Evolutionary conservation across 495 filamentous ascomycete species (phyloP).

Genomic region (Penicillium goetzii): DNA sequence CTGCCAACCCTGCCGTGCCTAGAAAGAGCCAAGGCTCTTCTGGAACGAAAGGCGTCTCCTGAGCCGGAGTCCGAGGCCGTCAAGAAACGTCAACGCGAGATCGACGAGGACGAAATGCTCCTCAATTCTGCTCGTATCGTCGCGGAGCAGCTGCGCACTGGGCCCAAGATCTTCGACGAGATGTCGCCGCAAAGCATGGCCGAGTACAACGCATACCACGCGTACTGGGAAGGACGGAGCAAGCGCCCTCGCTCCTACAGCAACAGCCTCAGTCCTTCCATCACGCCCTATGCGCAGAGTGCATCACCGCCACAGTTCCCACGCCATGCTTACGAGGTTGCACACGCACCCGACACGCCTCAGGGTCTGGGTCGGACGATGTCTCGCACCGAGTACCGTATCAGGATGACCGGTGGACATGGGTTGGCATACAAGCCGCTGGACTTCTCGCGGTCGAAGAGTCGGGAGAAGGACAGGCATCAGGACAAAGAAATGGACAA

Average conservation of each 20-base stretch:
- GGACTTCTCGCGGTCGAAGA: conserved; percentile 36
- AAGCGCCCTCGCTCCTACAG: conserved; percentile 25
- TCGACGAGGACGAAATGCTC: conserved; percentile 50
- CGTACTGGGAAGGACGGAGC: conserved; percentile 4
- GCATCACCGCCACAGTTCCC: conserved; percentile 36
- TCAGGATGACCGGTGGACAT: conserved; percentile 44
- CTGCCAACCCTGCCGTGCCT: conserved; percentile 47
- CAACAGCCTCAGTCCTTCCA: conserved; percentile 33
- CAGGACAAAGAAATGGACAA: conserved; percentile 7
- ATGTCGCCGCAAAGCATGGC: conserved; percentile 2
- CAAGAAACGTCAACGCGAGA: conserved; percentile 27
- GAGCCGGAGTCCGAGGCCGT: conserved; percentile 21
- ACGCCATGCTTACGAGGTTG: conserved; percentile 43
- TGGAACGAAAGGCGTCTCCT: conserved; percentile 25
- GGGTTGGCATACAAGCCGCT: conserved; percentile 49
- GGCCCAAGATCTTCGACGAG: conserved; percentile 39
- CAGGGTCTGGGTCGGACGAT: conserved; percentile 43
- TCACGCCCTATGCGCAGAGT: conserved; percentile 29
- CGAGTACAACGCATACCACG: conserved; percentile 3
- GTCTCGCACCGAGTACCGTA: conserved; percentile 48
- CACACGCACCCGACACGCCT: conserved; percentile 43
- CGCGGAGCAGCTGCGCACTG: conserved; percentile 44
- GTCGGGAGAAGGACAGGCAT: conserved; percentile 27
- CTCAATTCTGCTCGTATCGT: conserved; percentile 49
- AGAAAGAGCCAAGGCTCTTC: conserved; percentile 37